A percentile compares a stretch with the other conserved stretches of the same genome.
These are phyloP conservation scores for Blastocystis sp. DNA, from an alignment of 352 stramenopile genomes.

Conservation along the genomic window DNA sequence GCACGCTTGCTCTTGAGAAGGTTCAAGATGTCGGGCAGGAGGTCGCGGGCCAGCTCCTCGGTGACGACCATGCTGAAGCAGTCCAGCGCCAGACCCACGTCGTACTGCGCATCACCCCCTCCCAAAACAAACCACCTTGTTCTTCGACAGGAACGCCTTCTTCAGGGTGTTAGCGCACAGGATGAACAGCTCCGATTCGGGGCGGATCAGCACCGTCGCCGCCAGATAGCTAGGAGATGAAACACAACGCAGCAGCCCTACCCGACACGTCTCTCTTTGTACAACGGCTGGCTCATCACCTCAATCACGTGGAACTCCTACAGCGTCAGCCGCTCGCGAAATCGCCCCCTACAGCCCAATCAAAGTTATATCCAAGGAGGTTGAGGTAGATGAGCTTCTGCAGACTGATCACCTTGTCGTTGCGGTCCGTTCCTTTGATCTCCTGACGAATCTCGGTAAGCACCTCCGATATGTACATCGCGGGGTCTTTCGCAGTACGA, in stretches of 20 bases:
- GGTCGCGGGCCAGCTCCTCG: slow-evolving; percentile 88
- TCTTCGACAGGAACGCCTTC: slow-evolving; percentile 85
- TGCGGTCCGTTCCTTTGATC: slow-evolving; percentile 89
- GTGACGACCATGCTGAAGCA: slow-evolving; percentile 97
- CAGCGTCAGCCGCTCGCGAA: neutral
- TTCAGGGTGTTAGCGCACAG: slow-evolving; percentile 97
- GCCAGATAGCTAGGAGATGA: slow-evolving; percentile 68
- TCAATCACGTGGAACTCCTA: slow-evolving; percentile 90
- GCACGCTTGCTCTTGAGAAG: slow-evolving; percentile 88
- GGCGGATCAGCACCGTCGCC: slow-evolving; percentile 83
- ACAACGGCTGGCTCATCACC: slow-evolving; percentile 86
- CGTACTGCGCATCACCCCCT: slow-evolving; percentile 77
- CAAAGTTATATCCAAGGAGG: slow-evolving; percentile 35
- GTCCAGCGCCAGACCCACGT: slow-evolving; percentile 94
- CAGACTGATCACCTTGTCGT: slow-evolving; percentile 92
- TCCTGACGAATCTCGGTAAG: slow-evolving; percentile 97
- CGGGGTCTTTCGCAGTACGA: slow-evolving; percentile 90
- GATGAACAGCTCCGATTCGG: slow-evolving; percentile 92
- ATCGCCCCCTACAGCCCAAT: slow-evolving; percentile 6
- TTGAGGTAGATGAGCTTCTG: slow-evolving; percentile 90
- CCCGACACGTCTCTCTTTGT: slow-evolving; percentile 84
- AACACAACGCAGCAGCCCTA: slow-evolving; percentile 73
- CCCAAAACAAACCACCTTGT: slow-evolving; percentile 74
- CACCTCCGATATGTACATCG: slow-evolving; percentile 90
- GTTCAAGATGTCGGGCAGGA: slow-evolving; percentile 84